These are phyloP conservation scores for Tulasnella sp. DNA, from an alignment of 768 basidiomycete genomes.

Conservation along the genomic window DNA sequence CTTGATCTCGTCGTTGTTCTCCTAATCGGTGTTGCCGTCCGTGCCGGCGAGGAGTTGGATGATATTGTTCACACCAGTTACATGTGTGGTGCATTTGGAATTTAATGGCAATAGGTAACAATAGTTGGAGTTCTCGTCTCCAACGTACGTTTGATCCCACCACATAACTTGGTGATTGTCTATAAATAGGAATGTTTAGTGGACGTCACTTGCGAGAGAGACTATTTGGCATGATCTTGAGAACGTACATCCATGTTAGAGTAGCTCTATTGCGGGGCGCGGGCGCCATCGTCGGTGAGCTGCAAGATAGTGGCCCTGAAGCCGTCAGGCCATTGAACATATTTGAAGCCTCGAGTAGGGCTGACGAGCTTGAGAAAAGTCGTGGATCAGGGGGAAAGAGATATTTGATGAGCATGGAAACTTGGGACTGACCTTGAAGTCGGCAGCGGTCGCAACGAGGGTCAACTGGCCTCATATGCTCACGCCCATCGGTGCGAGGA, in stretches of 20 bases:
- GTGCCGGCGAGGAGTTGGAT: background rate
- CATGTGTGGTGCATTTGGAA: too few relatives aligned
- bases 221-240: too few relatives aligned
- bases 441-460: background rate
- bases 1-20: background rate
- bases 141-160: background rate
- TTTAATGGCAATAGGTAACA: too few relatives aligned
- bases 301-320: background rate
- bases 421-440: background rate
- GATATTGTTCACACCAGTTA: constrained; percentile 2
- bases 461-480: background rate
- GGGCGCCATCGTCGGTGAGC: constrained; percentile 1
- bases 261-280: background rate
- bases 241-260: background rate
- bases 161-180: constrained; percentile 1
- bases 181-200: too few relatives aligned
- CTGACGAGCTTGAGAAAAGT: background rate
- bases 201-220: too few relatives aligned
- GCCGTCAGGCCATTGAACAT: background rate
- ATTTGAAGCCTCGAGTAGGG: background rate
- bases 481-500: background rate
- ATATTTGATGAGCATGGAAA: too few relatives aligned
- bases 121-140: too few relatives aligned
- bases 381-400: too few relatives aligned
- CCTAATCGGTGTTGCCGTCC: background rate